A percentile compares a stretch with the other conserved stretches of the same genome.
Conservation (phyloP, 306 rosid genomes). For the Prunus campanulata region DNA sequence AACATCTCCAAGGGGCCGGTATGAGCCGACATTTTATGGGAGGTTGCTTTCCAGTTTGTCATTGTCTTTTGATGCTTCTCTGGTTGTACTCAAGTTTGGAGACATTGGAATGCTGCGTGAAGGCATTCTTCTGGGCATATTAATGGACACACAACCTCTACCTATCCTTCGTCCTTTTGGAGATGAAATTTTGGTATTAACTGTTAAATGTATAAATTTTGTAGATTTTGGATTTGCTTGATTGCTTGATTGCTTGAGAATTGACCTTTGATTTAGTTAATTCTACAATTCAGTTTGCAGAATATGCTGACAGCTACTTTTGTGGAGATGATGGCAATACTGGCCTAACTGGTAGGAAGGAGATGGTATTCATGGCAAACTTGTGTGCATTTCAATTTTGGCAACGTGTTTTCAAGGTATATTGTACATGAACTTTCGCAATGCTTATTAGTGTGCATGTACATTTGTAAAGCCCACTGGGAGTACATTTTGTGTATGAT, state of each 20-base stretch:
- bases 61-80: constrained; percentile 77
- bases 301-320: constrained; percentile 46
- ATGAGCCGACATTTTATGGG: constrained; percentile 85
- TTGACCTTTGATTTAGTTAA: constrained; percentile 19
- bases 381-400: constrained; percentile 82
- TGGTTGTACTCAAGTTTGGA: constrained; percentile 81
- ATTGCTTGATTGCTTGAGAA: constrained; percentile 21
- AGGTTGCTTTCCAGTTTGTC: constrained; percentile 69
- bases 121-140: constrained; percentile 78
- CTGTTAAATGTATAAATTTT: constrained; percentile 11
- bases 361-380: constrained; percentile 56
- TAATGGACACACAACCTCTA: constrained; percentile 79
- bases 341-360: constrained; percentile 49
- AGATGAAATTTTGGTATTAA: constrained; percentile 63
- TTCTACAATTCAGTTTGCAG: constrained; percentile 39
- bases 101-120: constrained; percentile 72
- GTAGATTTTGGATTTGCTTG: constrained; percentile 16
- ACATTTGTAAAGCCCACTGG: background rate
- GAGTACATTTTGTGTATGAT: constrained; percentile 16
- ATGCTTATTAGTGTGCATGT: background rate
- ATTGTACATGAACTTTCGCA: background rate
- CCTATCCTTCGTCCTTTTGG: constrained; percentile 89
- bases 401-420: constrained; percentile 82
- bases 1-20: constrained; percentile 59
- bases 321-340: constrained; percentile 36